Conservation (phyloP, 2,329 filamentous ascomycete species). For the Cladosporium sp. region DNA sequence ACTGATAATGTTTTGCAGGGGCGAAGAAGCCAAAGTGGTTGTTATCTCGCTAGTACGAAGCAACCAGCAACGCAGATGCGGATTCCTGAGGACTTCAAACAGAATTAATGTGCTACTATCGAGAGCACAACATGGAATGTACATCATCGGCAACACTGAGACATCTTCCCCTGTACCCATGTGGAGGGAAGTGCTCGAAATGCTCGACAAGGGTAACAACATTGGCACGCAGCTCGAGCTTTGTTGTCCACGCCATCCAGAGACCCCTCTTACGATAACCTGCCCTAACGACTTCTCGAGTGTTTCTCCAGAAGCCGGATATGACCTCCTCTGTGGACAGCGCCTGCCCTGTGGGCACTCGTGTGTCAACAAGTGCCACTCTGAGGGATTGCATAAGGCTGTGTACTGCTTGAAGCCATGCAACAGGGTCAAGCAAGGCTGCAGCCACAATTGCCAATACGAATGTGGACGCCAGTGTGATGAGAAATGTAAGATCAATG, state of each 20-base stretch:
- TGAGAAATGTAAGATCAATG: constrained; percentile 28
- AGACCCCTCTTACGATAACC: constrained; percentile 48
- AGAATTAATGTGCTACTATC: constrained; percentile 67
- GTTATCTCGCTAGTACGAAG: constrained; percentile 69
- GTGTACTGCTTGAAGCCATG: constrained; percentile 42
- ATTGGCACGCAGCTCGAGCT: constrained; percentile 52
- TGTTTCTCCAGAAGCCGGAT: constrained; percentile 60
- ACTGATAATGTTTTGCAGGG: constrained; percentile 39
- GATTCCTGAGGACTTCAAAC: constrained; percentile 64
- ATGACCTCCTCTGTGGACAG: constrained; percentile 46
- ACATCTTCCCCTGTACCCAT: constrained; percentile 57
- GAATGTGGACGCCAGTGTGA: constrained; percentile 41
- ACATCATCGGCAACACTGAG: constrained; percentile 69
- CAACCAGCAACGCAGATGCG: constrained; percentile 56
- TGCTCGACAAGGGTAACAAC: constrained; percentile 45
- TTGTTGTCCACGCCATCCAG: constrained; percentile 58
- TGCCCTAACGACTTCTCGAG: constrained; percentile 55
- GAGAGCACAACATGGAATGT: constrained; percentile 67
- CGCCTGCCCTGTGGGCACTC: constrained; percentile 44
- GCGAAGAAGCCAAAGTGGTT: constrained; percentile 69
- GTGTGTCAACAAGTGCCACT: constrained; percentile 44
- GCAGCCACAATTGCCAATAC: constrained; percentile 39
- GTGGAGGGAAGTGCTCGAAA: constrained; percentile 58
- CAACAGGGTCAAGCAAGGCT: constrained; percentile 32
- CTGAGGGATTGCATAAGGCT: constrained; percentile 38